Evolutionary conservation across 2,329 filamentous ascomycete species (phyloP), one percentile per base, ranked within the genome.

Genomic region (Dactylellina cionopaga): DNA sequence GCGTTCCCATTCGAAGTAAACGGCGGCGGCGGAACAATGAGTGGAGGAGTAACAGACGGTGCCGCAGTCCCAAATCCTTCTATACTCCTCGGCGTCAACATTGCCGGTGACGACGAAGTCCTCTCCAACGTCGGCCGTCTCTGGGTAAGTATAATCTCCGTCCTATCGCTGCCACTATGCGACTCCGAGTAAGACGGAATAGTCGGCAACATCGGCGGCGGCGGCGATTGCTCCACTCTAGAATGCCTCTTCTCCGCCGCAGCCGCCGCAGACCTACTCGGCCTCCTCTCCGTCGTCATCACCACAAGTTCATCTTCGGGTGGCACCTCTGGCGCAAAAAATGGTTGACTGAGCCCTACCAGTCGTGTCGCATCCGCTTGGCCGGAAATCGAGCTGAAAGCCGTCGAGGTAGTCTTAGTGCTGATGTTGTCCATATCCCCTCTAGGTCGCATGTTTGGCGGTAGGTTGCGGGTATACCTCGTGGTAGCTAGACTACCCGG

Each of bases 261-360:
- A 2, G 39, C 60, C 22, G 31, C 10, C 24, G 27, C 15, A n/a
- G n/a, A n/a, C 11, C 68, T 43, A 24, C 49, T 55, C 11, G 15
- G 25, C 9, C 68, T 25, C n/a, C 44, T 15, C 25, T 54, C 68
- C 3, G 29, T 33, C 41, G 9, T 63, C 58, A 15, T 63, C 58
- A 6, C 52, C 49, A 25, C 15, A 55, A 41, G 39, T 29, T 39
- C 56, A 41, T 62, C 56, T 17, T 62, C 56, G 19, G 33, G 51
- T 4, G 44, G 37, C 6, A 68, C 69, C 31, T 74, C 69, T 2
- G 69, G 75, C 10, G 85, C 83, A 77, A 96, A 96, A 81, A 92
- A 96, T 0, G 92, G 92, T 71, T 92, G 90, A 62, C 90, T 91
- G 3, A 96, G 82, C 1, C 92, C 92, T 10, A 96, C 88, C 0